A percentile compares a stretch with the other conserved stretches of the same genome.
Conservation (phyloP, 2,329 filamentous ascomycete species). For the Chaetomium olivaceum region DNA sequence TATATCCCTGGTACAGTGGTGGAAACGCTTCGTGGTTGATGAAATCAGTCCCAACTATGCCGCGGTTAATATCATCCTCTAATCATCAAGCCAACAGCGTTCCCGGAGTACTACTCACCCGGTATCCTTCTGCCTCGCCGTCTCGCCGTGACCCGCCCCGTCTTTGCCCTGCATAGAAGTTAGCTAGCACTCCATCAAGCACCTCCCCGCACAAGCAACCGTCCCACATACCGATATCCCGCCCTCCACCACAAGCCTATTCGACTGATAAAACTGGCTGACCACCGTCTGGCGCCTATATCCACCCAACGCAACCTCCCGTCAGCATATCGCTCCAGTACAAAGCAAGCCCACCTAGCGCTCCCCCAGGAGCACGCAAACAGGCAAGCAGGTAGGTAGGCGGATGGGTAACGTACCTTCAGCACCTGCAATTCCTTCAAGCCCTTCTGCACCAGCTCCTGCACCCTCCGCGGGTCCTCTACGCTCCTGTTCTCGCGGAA, state of each 20-base stretch:
- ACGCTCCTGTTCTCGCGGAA: conserved; percentile 79
- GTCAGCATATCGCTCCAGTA: conserved; percentile 3
- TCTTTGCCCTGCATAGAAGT: conserved; percentile 62
- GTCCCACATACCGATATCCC: conserved; percentile 68
- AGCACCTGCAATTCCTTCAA: conserved; percentile 82
- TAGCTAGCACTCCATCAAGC: conserved; percentile 11
- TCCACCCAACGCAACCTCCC: neutral
- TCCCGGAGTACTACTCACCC: conserved; percentile 57
- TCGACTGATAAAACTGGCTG: conserved; percentile 91
- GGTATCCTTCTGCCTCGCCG: conserved; percentile 75
- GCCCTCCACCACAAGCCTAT: conserved; percentile 88
- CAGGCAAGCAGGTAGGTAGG: too few species aligned
- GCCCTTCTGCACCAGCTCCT: conserved; percentile 87
- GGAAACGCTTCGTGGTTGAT: neutral
- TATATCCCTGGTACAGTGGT: neutral
- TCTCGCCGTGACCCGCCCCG: conserved; percentile 63
- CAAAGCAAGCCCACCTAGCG: neutral
- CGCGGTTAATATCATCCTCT: neutral
- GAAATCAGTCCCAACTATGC: conserved; percentile 25
- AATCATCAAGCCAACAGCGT: neutral
- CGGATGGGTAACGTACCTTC: conserved; percentile 65
- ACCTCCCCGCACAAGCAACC: conserved; percentile 6
- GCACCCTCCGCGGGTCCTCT: conserved; percentile 72
- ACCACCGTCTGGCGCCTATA: conserved; percentile 91
- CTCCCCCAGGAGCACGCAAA: neutral